Evolutionary conservation across 768 basidiomycete species (phyloP).

Genomic region (Clavaria fumosa): DNA sequence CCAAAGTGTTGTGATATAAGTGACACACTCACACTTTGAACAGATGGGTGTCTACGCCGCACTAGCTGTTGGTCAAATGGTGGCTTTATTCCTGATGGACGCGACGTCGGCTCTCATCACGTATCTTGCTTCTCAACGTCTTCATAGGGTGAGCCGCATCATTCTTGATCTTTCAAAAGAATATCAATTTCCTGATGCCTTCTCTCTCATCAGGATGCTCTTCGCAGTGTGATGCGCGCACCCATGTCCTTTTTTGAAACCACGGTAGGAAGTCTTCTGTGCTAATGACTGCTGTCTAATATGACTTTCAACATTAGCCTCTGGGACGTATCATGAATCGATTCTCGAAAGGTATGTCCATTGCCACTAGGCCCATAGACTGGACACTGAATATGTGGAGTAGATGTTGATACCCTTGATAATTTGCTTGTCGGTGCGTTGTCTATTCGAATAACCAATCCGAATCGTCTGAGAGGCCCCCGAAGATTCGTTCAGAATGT

Average conservation of each 20-base stretch:
- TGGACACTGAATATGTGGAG: slow-evolving; percentile 6
- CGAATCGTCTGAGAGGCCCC: too few relatives aligned
- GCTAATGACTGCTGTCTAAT: slow-evolving; percentile 4
- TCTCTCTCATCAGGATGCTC: slow-evolving; percentile 30
- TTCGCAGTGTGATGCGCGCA: slow-evolving; percentile 60
- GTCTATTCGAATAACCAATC: too few relatives aligned
- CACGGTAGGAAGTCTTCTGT: slow-evolving; percentile 28
- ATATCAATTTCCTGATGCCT: too few relatives aligned
- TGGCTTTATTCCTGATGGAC: slow-evolving; percentile 9
- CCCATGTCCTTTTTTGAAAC: slow-evolving; percentile 89
- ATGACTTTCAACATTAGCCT: slow-evolving; percentile 33
- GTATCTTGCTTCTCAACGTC: slow-evolving; percentile 46
- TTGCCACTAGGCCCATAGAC: background rate
- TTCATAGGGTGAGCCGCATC: slow-evolving; percentile 37
- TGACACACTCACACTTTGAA: background rate
- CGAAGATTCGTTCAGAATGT: slow-evolving; percentile 58
- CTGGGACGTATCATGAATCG: slow-evolving; percentile 83
- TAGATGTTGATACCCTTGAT: slow-evolving; percentile 70
- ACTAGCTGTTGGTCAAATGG: slow-evolving; percentile 7
- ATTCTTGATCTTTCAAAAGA: background rate
- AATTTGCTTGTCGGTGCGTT: slow-evolving; percentile 45
- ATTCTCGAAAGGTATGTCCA: slow-evolving; percentile 55
- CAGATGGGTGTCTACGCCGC: slow-evolving; percentile 11
- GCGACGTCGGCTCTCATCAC: slow-evolving; percentile 9
- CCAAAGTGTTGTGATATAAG: background rate